phyloP scores from a whole-genome alignment of 2,329 filamentous ascomycete species.

The Fusarium algeriense region DNA sequence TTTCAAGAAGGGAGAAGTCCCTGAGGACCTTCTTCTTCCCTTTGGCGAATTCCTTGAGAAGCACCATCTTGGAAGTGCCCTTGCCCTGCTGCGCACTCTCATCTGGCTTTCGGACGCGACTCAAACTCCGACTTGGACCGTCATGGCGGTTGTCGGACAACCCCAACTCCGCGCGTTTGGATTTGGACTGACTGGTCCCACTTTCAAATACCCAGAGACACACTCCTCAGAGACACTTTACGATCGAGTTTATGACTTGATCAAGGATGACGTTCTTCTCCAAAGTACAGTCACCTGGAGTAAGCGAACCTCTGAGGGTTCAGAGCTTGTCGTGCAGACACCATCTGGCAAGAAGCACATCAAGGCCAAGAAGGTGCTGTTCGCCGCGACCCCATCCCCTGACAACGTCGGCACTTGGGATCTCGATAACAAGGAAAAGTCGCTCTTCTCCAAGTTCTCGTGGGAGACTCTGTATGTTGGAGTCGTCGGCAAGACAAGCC shows the following conservation, averaged over 20 bases:
- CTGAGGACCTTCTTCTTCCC: slow-evolving; percentile 19
- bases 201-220: slow-evolving; percentile 25
- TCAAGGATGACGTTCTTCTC: slow-evolving; percentile 23
- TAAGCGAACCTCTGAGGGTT: background rate
- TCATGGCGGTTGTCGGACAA: slow-evolving; percentile 28
- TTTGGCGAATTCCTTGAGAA: slow-evolving; percentile 29
- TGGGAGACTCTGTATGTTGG: slow-evolving; percentile 41
- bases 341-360: slow-evolving; percentile 20
- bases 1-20: slow-evolving; percentile 19
- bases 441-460: slow-evolving; percentile 45
- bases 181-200: slow-evolving; percentile 6
- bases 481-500: slow-evolving; percentile 37
- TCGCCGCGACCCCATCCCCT: slow-evolving; percentile 46
- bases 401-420: slow-evolving; percentile 45
- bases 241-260: slow-evolving; percentile 14
- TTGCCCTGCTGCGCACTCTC: slow-evolving; percentile 14
- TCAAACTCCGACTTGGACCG: slow-evolving; percentile 20
- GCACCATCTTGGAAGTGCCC: slow-evolving; percentile 1
- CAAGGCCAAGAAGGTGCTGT: slow-evolving; percentile 46
- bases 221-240: slow-evolving; percentile 24
- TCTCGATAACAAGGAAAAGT: slow-evolving; percentile 40
- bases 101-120: slow-evolving; percentile 25
- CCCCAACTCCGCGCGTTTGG: slow-evolving; percentile 25
- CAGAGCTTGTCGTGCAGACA: slow-evolving; percentile 25
- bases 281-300: slow-evolving; percentile 24